Base-by-base conservation (phyloP, 495 filamentous ascomycete species). In the Aspergillus carlsbadensis region DNA sequence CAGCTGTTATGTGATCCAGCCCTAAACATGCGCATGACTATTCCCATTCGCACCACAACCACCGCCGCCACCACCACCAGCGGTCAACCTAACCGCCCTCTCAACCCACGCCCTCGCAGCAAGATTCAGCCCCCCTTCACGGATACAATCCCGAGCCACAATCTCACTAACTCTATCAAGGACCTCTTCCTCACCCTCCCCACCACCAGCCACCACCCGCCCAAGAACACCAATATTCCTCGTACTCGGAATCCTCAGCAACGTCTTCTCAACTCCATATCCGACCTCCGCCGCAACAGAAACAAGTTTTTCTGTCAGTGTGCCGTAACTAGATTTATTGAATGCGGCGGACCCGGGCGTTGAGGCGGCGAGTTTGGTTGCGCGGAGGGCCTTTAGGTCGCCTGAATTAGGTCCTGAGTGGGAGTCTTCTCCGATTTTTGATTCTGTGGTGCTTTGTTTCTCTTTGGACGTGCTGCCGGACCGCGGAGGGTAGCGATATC, bases 161-260 rank as follows among this genome's bases (percentile, higher is more conserved):
- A 78, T 66, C 18, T 67, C 54, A 44, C 21, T 57, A 6, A 74
- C 65, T 29, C 44, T 57, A 5, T 59, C 54, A 1, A 60, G 14
- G 7, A 65, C 41, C 10, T 31, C 53, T 4, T 54, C 45, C 26
- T 52, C 21, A 6, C 7, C 35, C 14, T 21, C 40, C 36, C 20
- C 13, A 5, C 35, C 10, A 17, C 18, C 15, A 6, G 22, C 31
- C 34, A 10, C 5, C 5, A 3, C 34, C 34, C 83, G 78, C 14
- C 93, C 92, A 56, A 97, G 58, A 22, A 98, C 72, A 0, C 82
- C 90, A 18, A 85, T 79, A 70, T 98, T 97, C 57, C 95, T 77
- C 37, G 93, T 96, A 67, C 90, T 94, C 10, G 93, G 92, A 51
- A 97, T 95, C 36, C 90, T 76, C 45, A 98, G 65, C 72, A 89